phyloP scores from a whole-genome alignment of 352 stramenopile species.

The Globisporangium abappressorium region DNA sequence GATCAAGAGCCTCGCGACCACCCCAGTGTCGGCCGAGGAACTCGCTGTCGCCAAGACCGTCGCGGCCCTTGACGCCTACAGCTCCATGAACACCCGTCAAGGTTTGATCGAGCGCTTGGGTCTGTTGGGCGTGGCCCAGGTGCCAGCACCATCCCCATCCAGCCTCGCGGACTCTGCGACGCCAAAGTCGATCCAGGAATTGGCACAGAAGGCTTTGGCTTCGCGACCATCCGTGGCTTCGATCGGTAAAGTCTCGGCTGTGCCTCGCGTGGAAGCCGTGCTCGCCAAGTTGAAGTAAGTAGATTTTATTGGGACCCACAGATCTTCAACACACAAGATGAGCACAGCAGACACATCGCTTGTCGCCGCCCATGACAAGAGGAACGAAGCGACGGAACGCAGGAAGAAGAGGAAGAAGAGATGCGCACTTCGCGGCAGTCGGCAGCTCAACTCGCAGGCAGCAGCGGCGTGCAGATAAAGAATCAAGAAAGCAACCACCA shows the following conservation, averaged over 20 bases:
- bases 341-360: not conserved
- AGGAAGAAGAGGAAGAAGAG: not conserved
- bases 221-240: constrained; percentile 71
- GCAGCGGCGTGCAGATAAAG: not conserved
- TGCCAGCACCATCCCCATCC: constrained; percentile 35
- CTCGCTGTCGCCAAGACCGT: constrained; percentile 71
- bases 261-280: constrained; percentile 73
- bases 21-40: constrained; percentile 61
- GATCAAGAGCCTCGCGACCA: constrained; percentile 71
- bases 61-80: constrained; percentile 42
- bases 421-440: not conserved
- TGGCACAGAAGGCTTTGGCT: constrained; percentile 74
- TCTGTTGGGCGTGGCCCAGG: constrained; percentile 38
- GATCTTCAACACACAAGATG: constrained; percentile 3
- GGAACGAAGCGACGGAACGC: not conserved
- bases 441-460: constrained; percentile 1
- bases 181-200: constrained; percentile 64
- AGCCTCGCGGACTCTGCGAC: constrained; percentile 38
- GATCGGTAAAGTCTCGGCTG: constrained; percentile 65
- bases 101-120: constrained; percentile 43
- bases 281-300: constrained; percentile 79
- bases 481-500: constrained; percentile 2
- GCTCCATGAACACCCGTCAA: constrained; percentile 39
- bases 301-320: not conserved
- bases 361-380: not conserved